These are phyloP conservation scores for Pecoramyces ruminantium DNA, from an alignment of 192 early-diverging fungal species.

Conservation along the genomic window DNA sequence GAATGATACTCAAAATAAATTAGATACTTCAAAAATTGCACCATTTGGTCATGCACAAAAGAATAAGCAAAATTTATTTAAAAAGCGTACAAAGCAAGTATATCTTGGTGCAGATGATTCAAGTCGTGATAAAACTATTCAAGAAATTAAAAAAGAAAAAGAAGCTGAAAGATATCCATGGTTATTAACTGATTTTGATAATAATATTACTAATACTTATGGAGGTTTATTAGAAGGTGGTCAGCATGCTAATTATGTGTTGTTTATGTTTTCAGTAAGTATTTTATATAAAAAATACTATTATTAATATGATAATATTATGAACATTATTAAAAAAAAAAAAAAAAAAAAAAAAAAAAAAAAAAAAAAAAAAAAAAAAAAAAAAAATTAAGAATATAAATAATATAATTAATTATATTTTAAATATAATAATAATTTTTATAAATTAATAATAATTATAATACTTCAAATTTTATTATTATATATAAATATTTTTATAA, in stretches of 20 bases:
- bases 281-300: too few species aligned
- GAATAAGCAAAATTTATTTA: slow-evolving; percentile 62
- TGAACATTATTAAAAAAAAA: too few species aligned
- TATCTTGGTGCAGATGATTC: slow-evolving; percentile 51
- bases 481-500: too few species aligned
- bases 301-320: too few species aligned
- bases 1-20: background rate
- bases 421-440: too few species aligned
- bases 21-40: slow-evolving; percentile 46
- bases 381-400: too few species aligned
- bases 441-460: too few species aligned
- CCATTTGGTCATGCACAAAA: slow-evolving; percentile 54
- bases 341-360: too few species aligned
- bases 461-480: too few species aligned
- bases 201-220: slow-evolving; percentile 34
- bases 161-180: slow-evolving; percentile 59
- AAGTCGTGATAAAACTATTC: slow-evolving; percentile 17
- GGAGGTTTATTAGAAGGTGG: slow-evolving; percentile 50
- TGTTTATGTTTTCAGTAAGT: slow-evolving; percentile 34
- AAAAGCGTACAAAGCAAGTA: slow-evolving; percentile 64
- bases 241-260: slow-evolving; percentile 45
- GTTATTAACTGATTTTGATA: slow-evolving; percentile 60
- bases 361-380: too few species aligned
- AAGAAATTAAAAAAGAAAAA: slow-evolving; percentile 20
- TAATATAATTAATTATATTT: too few species aligned